Conservation (phyloP, 805 yeast species). For the Limtongia smithiae region DNA sequence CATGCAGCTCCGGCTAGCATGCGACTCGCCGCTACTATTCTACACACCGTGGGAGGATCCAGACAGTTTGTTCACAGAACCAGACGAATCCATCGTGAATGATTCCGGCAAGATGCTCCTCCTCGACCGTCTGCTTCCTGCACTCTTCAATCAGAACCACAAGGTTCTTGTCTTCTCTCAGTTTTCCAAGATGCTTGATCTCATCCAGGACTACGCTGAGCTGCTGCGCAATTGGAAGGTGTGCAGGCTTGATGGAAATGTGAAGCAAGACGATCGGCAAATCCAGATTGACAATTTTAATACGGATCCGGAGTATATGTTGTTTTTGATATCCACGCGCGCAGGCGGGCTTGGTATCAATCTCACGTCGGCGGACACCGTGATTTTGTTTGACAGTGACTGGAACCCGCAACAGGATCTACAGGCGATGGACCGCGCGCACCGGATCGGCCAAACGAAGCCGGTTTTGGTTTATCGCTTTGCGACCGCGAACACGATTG, state of each 20-base stretch:
- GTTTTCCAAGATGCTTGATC: conserved; percentile 76
- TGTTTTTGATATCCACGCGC: conserved; percentile 80
- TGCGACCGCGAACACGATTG: conserved; percentile 73
- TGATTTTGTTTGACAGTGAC: conserved; percentile 84
- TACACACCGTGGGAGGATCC: conserved; percentile 69
- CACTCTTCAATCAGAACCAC: conserved; percentile 51
- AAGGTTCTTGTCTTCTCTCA: conserved; percentile 83
- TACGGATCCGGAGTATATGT: conserved; percentile 35
- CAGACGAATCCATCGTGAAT: conserved; percentile 44
- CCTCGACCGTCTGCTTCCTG: conserved; percentile 58
- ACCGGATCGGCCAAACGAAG: conserved; percentile 82
- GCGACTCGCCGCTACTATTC: conserved; percentile 81
- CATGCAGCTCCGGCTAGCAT: conserved; percentile 81
- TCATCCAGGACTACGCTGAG: conserved; percentile 68
- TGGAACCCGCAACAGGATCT: conserved; percentile 97
- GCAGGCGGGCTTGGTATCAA: conserved; percentile 96
- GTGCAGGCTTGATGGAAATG: conserved; percentile 75
- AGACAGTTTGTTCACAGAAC: conserved; percentile 33
- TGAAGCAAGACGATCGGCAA: conserved; percentile 62
- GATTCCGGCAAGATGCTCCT: conserved; percentile 72
- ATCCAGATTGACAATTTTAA: conserved; percentile 56
- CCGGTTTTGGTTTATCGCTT: conserved; percentile 83
- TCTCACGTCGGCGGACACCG: conserved; percentile 82
- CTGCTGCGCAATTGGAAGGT: conserved; percentile 45
- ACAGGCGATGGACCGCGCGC: conserved; percentile 95